Conservation (phyloP, 2,329 filamentous ascomycete species). For the Aspergillus eucalypticola region DNA sequence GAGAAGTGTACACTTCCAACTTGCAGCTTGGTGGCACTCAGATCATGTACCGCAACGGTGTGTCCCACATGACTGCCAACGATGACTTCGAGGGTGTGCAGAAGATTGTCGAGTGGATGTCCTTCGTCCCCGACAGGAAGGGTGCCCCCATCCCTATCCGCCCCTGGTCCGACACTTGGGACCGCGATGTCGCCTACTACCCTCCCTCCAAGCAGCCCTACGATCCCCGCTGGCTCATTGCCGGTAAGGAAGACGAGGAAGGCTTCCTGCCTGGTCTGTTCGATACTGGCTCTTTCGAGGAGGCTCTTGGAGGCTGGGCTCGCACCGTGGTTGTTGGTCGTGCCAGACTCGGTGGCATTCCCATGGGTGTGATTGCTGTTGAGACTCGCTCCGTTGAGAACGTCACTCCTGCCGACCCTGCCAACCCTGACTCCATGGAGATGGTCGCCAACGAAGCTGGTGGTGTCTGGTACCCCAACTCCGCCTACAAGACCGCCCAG, state of each 20-base stretch:
- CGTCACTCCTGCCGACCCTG: slow-evolving; percentile 91
- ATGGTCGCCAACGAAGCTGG: slow-evolving; percentile 92
- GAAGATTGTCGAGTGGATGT: slow-evolving; percentile 98
- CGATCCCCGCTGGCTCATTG: slow-evolving; percentile 92
- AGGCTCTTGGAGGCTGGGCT: slow-evolving; percentile 95
- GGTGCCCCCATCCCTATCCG: slow-evolving; percentile 90
- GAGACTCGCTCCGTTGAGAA: slow-evolving; percentile 97
- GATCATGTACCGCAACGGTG: slow-evolving; percentile 99
- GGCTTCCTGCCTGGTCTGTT: slow-evolving; percentile 91
- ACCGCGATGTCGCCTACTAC: slow-evolving; percentile 83
- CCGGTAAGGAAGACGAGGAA: slow-evolving; percentile 77
- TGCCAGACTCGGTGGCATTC: slow-evolving; percentile 93
- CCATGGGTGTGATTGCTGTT: slow-evolving; percentile 96
- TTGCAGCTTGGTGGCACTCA: slow-evolving; percentile 99
- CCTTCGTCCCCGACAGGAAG: slow-evolving; percentile 94
- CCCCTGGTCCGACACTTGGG: slow-evolving; percentile 82
- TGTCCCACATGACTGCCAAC: slow-evolving; percentile 96
- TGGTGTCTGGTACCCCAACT: slow-evolving; percentile 99
- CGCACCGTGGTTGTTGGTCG: slow-evolving; percentile 95
- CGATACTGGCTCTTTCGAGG: slow-evolving; percentile 94
- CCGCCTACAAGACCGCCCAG: slow-evolving; percentile 98
- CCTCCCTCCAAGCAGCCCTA: slow-evolving; percentile 81
- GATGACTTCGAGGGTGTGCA: slow-evolving; percentile 98
- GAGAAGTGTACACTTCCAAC: slow-evolving; percentile 98
- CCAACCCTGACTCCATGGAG: slow-evolving; percentile 97